Percentiles rank a stretch among this genome's conserved stretches.
phyloP scores from a whole-genome alignment of 2,329 filamentous ascomycete genomes.

The Aspergillus sp. region DNA sequence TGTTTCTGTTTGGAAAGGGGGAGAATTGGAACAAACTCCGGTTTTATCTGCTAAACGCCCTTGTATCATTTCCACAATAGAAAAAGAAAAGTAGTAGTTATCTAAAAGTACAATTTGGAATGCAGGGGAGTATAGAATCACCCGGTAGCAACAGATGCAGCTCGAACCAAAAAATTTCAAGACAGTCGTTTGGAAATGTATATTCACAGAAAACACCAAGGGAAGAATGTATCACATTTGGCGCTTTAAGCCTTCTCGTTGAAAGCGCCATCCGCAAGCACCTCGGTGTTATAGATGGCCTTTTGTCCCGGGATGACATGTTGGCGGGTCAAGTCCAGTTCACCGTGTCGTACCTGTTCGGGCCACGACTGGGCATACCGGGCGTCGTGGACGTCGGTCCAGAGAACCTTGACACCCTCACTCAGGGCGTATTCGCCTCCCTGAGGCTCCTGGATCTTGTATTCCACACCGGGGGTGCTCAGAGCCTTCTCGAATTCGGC shows the following conservation, averaged over 20 bases:
- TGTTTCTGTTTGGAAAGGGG: neutral
- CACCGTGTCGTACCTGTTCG: conserved; percentile 37
- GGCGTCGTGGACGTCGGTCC: conserved; percentile 43
- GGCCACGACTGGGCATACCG: conserved; percentile 40
- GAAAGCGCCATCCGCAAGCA: conserved; percentile 19
- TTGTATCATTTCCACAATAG: conserved; percentile 8
- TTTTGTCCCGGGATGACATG: conserved; percentile 33
- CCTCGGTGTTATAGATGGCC: conserved; percentile 10
- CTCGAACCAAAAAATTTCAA: too few relatives aligned
- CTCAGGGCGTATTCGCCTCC: conserved; percentile 20
- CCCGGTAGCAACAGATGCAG: neutral
- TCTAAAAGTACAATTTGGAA: conserved; percentile 20
- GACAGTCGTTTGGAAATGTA: neutral
- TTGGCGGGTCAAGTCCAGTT: conserved; percentile 30
- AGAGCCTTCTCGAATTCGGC: conserved; percentile 10
- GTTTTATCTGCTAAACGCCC: conserved; percentile 12
- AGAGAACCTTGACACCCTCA: conserved; percentile 40
- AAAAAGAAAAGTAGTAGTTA: conserved; percentile 4
- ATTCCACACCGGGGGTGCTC: conserved; percentile 14
- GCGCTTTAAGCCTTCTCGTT: conserved; percentile 16
- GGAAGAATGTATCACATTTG: neutral
- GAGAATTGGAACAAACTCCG: too few relatives aligned
- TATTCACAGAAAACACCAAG: conserved; percentile 9
- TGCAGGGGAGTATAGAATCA: conserved; percentile 1
- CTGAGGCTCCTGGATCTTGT: conserved; percentile 24